Conservation (phyloP, 139 green algal species). For the Picochlorum sp. region DNA sequence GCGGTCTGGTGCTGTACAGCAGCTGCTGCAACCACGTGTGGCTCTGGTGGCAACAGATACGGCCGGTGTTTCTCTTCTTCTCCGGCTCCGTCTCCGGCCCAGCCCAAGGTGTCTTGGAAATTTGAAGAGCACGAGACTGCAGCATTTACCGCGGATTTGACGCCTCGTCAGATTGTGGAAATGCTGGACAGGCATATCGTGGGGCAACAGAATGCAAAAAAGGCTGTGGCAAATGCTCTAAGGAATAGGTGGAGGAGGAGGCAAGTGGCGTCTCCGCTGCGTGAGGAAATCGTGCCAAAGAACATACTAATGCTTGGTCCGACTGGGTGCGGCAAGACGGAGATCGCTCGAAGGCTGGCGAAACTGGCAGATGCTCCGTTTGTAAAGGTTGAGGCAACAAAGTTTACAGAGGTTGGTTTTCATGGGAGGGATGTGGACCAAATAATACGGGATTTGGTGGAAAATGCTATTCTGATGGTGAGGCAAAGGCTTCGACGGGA, state of each 20-base stretch:
- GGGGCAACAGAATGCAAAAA: constrained; percentile 78
- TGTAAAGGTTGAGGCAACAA: constrained; percentile 93
- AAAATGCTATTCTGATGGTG: constrained; percentile 70
- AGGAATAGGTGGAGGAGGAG: constrained; percentile 86
- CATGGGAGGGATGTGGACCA: constrained; percentile 91
- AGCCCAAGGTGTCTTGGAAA: neutral
- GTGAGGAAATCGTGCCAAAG: constrained; percentile 88
- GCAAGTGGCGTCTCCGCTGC: constrained; percentile 44
- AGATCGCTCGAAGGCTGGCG: constrained; percentile 87
- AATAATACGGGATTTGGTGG: constrained; percentile 90
- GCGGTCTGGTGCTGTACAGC: no score
- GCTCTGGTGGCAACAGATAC: no score
- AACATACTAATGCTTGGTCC: constrained; percentile 95
- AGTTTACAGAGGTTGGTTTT: constrained; percentile 98
- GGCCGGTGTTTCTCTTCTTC: no score
- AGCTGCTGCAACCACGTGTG: no score
- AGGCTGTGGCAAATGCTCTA: constrained; percentile 85
- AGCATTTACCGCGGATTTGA: constrained; percentile 18
- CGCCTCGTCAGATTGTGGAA: constrained; percentile 59
- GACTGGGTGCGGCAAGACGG: constrained; percentile 91
- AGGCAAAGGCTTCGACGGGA: constrained; percentile 15
- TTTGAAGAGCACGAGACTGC: constrained; percentile 1
- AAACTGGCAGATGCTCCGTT: constrained; percentile 91
- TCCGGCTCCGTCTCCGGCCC: no score
- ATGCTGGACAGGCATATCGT: constrained; percentile 81